Evolutionary conservation across 257 asterid species (phyloP), one percentile per base, ranked within the genome.

Genomic region (Nicotiana noctiflora): DNA sequence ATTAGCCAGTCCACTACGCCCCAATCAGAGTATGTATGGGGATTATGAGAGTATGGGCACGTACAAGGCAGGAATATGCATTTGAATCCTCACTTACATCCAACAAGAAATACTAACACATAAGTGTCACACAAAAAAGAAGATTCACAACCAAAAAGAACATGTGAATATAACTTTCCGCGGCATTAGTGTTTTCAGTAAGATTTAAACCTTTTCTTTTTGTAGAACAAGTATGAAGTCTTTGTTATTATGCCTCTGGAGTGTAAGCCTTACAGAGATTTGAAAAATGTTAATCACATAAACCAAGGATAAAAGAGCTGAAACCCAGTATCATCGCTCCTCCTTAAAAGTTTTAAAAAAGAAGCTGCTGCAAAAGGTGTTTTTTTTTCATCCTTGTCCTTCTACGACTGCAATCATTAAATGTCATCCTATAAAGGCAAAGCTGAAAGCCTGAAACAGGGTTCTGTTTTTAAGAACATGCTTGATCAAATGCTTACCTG

Each of bases 401-500:
- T 44, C 2, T 49, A 15, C 44, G 40, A 68, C 76, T 2, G 1
- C 72, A 79, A 77, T 77, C 40, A 57, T 59, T 37, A 77, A 62
- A 55, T 44, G 15, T 59, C 61, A 62, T 60, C 68, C 17, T 27
- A 62, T 27, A 46, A 21, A 56, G 14, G 60, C 23, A 72, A 49
- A 72, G 53, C 78, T 46, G 78, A 46, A 72, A 49, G 49, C 27
- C 61, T 46, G 78, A 46, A 44, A 18, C 61, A 55, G 61, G 61
- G 23, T 55, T 55, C 61, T 17, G 61, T 18, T 15, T 55, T 18
- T 5, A 13, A 46, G 21, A 11, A 49, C 74, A 34, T 17, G 49
- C 82, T 14, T 1, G 15, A 25, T 64, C 82, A 79, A 49, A 79
- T 29, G 77, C 46, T 79, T 79, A 79, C 82, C 77, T 11, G 82